phyloP scores from a whole-genome alignment of 1,139 yeast species.

The Pichia sp. region DNA sequence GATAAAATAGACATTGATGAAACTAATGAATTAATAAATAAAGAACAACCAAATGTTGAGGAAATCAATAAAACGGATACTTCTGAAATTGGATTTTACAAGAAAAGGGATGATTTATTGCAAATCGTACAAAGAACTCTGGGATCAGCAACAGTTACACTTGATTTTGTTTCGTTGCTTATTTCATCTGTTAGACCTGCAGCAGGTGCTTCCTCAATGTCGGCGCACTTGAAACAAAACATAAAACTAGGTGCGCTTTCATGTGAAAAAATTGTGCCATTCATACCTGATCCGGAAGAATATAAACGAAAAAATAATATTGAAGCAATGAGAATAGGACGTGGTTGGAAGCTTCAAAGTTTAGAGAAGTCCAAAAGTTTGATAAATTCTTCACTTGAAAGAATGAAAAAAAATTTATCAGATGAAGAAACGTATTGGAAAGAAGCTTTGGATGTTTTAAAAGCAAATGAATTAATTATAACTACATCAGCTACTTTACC shows the following conservation, averaged over 20 bases:
- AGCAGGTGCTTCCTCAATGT: slow-evolving; percentile 80
- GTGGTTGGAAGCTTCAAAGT: slow-evolving; percentile 83
- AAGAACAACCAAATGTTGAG: neutral
- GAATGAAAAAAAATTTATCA: slow-evolving; percentile 47
- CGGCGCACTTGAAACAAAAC: slow-evolving; percentile 73
- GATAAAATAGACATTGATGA: slow-evolving; percentile 1
- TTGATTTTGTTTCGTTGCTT: slow-evolving; percentile 80
- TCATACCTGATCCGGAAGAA: slow-evolving; percentile 12
- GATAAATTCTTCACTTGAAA: slow-evolving; percentile 45
- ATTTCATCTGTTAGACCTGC: slow-evolving; percentile 80
- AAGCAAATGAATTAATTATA: slow-evolving; percentile 64
- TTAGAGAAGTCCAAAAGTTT: slow-evolving; percentile 48
- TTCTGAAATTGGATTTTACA: slow-evolving; percentile 1
- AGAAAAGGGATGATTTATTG: slow-evolving; percentile 11
- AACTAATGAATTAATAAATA: neutral
- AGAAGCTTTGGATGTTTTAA: slow-evolving; percentile 45
- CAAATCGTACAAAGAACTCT: slow-evolving; percentile 46
- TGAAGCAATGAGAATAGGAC: slow-evolving; percentile 37
- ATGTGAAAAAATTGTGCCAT: slow-evolving; percentile 44
- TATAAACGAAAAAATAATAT: slow-evolving; percentile 25
- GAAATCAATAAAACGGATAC: neutral
- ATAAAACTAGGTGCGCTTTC: slow-evolving; percentile 78
- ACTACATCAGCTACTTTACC: slow-evolving; percentile 43
- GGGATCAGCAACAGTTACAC: slow-evolving; percentile 81
- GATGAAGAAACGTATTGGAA: slow-evolving; percentile 76